Evolutionary conservation across 345 rosid species (phyloP), one percentile per base, ranked within the genome.

Genomic region (Lepidium sativum): DNA sequence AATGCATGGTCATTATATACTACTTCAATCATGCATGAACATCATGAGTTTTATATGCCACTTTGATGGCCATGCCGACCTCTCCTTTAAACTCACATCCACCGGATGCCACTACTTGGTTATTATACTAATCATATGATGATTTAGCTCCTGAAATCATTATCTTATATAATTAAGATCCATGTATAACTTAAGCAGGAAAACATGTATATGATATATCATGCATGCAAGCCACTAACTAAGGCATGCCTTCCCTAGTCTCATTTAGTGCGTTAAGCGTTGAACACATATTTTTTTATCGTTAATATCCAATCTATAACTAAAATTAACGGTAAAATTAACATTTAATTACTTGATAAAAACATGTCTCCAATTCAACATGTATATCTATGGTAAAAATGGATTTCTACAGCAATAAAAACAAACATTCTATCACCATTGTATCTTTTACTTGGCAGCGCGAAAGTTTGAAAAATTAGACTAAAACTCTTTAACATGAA

Each of bases 21-120:
- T 54, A 51, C 55, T 42, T 51, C 45, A 14, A 8, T 47, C 37
- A 49, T 54, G 42, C 49, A 47, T 54, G 34, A 62, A 27, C 57
- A 53, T 53, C 58, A 63, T 55, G 42, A 68, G 31, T 27, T 6
- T 27, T 27, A 27, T 27, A 31, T 54, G 51, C 58, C 63, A 45
- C 69, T 66, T 27, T 50, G 69, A 67, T 75, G 82, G 74, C 63
- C 37, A 62, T 70, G 35, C 6, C 11, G 56, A 23, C 41, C 48
- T 53, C 33, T 42, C 49, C 9, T 27, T 4, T 52, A 23, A 25
- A 35, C 59, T 33, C 40, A 35, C 14, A 17, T 20, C 27, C 43
- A 63, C 21, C 54, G 5, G 37, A 17, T 66, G 53, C 45, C 31
- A 60, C 54, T 14, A 44, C 38, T 67, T 47, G 57, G 23, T 27